A percentile compares a stretch with the other conserved stretches of the same genome.
Evolutionary conservation across 331 rosid species (phyloP).

Genomic region (Arachis monticola): DNA sequence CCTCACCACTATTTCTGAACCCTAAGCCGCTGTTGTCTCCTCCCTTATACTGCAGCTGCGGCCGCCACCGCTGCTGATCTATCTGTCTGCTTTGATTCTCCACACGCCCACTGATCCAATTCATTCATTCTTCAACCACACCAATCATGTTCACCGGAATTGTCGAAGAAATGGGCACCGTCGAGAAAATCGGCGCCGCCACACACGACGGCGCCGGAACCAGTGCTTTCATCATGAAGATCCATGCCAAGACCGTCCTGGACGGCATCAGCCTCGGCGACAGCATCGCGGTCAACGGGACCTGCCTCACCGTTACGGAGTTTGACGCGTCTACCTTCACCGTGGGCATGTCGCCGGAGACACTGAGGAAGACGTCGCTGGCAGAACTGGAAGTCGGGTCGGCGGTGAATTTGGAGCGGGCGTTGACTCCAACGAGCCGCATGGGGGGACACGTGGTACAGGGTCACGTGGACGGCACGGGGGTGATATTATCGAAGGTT

Average conservation of each 20-base stretch:
- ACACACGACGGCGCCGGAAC: conserved; percentile 43
- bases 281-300: conserved; percentile 84
- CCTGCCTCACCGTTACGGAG: conserved; percentile 74
- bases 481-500: conserved; percentile 63
- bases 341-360: conserved; percentile 75
- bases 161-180: conserved; percentile 76
- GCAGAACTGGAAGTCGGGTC: conserved; percentile 60
- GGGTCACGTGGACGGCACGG: conserved; percentile 93
- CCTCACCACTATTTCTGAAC: no score
- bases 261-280: conserved; percentile 76
- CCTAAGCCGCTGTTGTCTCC: no score
- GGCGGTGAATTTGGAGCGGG: conserved; percentile 73
- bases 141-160: conserved; percentile 76
- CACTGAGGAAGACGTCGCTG: conserved; percentile 76
- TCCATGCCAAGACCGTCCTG: conserved; percentile 66
- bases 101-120: no score
- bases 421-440: conserved; percentile 67
- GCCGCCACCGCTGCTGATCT: no score
- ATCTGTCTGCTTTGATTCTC: no score
- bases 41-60: no score
- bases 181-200: conserved; percentile 57
- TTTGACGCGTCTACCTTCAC: conserved; percentile 62
- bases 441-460: conserved; percentile 95
- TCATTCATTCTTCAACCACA: neutral
- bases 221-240: conserved; percentile 48